phyloP scores from a whole-genome alignment of 2,329 filamentous ascomycete species.

The Thielaviopsis populi region DNA sequence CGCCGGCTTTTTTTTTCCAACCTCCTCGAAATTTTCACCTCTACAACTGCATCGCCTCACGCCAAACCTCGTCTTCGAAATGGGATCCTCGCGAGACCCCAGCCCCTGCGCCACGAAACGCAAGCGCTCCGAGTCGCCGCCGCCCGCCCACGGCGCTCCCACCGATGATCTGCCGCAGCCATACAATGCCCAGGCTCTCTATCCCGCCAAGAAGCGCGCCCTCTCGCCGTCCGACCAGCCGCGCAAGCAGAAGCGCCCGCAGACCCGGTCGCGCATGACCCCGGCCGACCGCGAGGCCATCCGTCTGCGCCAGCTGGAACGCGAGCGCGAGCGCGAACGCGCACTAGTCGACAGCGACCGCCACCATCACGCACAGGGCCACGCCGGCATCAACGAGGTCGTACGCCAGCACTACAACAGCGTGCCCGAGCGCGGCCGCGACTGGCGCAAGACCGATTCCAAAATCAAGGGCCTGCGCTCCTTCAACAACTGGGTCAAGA shows the following conservation, averaged over 20 bases:
- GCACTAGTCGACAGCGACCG: neutral
- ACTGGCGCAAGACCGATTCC: constrained; percentile 89
- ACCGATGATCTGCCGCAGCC: constrained; percentile 39
- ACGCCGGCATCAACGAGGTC: constrained; percentile 53
- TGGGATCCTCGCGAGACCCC: constrained; percentile 1
- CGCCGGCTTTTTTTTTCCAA: neutral
- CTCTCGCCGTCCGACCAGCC: constrained; percentile 40
- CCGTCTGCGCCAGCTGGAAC: constrained; percentile 45
- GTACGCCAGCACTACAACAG: constrained; percentile 92
- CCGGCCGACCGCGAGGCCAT: constrained; percentile 53
- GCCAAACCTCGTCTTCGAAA: neutral
- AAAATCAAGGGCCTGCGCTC: constrained; percentile 87
- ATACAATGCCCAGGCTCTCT: constrained; percentile 44
- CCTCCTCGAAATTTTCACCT: neutral
- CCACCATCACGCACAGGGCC: neutral
- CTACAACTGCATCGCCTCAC: neutral
- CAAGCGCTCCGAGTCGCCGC: constrained; percentile 26
- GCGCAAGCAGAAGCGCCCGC: constrained; percentile 54
- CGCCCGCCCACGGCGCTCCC: neutral
- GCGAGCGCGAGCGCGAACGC: constrained; percentile 27
- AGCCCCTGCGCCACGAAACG: constrained; percentile 21
- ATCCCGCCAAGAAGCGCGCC: constrained; percentile 43
- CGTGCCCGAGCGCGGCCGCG: constrained; percentile 79
- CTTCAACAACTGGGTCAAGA: constrained; percentile 99
- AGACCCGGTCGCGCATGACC: constrained; percentile 50